Conservation (phyloP, 371 early-diverging fungal genomes). For the Mucor sp. region DNA sequence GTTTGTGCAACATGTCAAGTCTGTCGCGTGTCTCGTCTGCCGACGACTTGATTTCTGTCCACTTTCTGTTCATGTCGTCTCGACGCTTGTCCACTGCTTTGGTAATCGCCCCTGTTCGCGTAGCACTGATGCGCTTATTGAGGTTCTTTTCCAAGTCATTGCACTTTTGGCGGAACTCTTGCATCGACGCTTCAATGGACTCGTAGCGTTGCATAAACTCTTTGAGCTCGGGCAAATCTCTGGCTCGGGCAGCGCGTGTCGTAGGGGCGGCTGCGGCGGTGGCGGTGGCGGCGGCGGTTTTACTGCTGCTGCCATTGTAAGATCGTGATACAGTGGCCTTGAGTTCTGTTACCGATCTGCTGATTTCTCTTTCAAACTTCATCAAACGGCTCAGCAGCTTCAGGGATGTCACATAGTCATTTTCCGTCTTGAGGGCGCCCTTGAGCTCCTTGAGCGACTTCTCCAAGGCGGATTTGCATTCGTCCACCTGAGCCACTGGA, state of each 20-base stretch:
- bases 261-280: background rate
- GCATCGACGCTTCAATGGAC: conserved; percentile 28
- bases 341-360: conserved; percentile 29
- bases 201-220: conserved; percentile 40
- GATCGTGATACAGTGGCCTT: conserved; percentile 29
- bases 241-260: conserved; percentile 15
- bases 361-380: conserved; percentile 31
- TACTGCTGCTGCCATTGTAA: conserved; percentile 7
- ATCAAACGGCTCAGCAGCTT: conserved; percentile 31
- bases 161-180: conserved; percentile 31
- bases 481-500: conserved; percentile 22
- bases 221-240: conserved; percentile 35
- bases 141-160: conserved; percentile 29
- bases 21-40: conserved; percentile 40
- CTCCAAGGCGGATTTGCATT: conserved; percentile 21
- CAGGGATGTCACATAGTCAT: conserved; percentile 36
- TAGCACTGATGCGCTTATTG: conserved; percentile 21
- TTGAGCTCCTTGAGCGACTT: conserved; percentile 32
- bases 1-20: conserved; percentile 39
- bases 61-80: conserved; percentile 35
- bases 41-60: conserved; percentile 34
- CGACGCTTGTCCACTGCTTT: conserved; percentile 36
- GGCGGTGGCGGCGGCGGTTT: background rate
- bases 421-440: conserved; percentile 23
- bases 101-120: conserved; percentile 24